phyloP scores from a whole-genome alignment of 1,284 basidiomycete genomes.

The Boletus sp. region DNA sequence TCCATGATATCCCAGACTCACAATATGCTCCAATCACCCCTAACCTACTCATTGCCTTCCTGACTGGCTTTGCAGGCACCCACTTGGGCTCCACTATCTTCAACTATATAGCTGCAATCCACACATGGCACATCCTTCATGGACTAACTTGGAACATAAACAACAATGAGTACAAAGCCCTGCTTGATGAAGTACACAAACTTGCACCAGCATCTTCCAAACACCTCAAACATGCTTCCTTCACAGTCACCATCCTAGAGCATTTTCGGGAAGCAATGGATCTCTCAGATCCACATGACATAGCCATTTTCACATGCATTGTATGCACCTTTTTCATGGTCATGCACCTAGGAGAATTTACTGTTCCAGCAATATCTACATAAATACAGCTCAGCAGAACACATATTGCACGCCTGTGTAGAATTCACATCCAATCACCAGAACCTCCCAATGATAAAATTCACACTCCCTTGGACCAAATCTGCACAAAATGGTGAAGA shows the following conservation, averaged over 20 bases:
- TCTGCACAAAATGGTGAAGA: neutral
- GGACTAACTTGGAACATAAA: slow-evolving; percentile 5
- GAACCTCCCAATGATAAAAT: neutral
- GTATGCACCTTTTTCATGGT: neutral
- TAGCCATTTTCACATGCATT: neutral
- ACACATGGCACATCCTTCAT: slow-evolving; percentile 45
- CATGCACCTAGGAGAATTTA: slow-evolving; percentile 1
- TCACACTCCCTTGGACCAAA: neutral
- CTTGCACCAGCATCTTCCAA: neutral
- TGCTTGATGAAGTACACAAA: neutral
- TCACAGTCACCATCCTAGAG: neutral
- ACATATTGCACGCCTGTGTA: too few relatives aligned
- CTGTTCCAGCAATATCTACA: neutral
- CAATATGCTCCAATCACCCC: slow-evolving; percentile 20
- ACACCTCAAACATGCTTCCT: neutral
- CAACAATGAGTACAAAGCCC: neutral
- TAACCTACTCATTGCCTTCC: slow-evolving; percentile 17
- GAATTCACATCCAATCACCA: too few relatives aligned
- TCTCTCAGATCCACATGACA: neutral
- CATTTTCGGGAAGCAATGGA: neutral
- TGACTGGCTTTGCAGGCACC: slow-evolving; percentile 24
- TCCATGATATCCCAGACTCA: slow-evolving; percentile 22
- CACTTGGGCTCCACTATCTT: slow-evolving; percentile 26
- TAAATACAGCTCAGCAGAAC: neutral
- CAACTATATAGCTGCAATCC: slow-evolving; percentile 37